Base-by-base conservation (phyloP, 176 grass and related monocot species). In the Triticum aestivum region DNA sequence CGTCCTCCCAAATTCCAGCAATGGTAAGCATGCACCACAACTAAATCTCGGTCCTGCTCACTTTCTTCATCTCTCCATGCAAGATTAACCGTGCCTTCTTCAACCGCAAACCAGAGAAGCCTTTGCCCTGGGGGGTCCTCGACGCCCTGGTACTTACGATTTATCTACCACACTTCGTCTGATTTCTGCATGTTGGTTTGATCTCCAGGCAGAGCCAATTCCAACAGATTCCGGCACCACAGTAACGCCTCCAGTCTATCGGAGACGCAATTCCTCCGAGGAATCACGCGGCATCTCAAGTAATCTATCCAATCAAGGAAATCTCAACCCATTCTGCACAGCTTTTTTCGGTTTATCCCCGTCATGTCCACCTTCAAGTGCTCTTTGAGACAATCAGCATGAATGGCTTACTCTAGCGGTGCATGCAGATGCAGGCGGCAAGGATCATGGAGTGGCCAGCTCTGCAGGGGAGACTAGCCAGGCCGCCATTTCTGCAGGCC, bases 341-440 rank as follows among this genome's bases (percentile, higher is more conserved):
- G 1, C 21, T 2, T 52, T 5, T 58, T 5, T 9, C 21, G 20
- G 68, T 39, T 71, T 39, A 5, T 71, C 18, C 35, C 67, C 44
- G 17, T 35, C 23, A 20, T 17, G 26, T 58, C 18, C 12, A 44
- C 15, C 24, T 49, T 61, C 3, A 23, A 49, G 12, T 69, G 29
- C 15, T 58, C 20, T 9, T 23, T 71, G 69, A 71, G 4, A 71
- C 1, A 32, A 77, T 27, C 26, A 76, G 45, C 73, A 75, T 20
- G 24, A 8, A 76, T 77, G 75, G 11, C 32, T 33, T 58, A 27
- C 11, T 38, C 26, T 32, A 45, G 17, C 2, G 52, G 18, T 86
- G 84, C 89, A 71, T 69, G 69, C 34, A 73, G 84, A 41, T 69
- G 69, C 34, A 79, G 84, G 32, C 18, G 0, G 17, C 5, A 14